phyloP scores from a whole-genome alignment of 352 stramenopile species.

The Phytophthora sojae region DNA sequence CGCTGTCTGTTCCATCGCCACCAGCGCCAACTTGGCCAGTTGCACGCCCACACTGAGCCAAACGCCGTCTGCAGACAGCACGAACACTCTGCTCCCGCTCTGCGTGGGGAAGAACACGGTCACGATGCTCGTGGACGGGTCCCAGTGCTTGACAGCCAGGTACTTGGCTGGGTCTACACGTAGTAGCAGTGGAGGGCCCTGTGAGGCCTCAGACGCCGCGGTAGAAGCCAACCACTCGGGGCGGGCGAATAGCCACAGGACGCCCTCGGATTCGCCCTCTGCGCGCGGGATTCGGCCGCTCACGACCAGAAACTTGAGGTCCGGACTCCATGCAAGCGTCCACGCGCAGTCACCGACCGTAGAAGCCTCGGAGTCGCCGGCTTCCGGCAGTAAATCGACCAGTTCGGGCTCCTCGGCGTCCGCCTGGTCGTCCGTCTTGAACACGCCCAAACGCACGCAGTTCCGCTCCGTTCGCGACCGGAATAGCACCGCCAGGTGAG shows the following conservation, averaged over 20 bases:
- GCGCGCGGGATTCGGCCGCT: slow-evolving; percentile 33
- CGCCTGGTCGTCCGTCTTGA: slow-evolving; percentile 21
- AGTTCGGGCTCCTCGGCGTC: slow-evolving; percentile 9
- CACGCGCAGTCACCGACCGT: slow-evolving; percentile 12
- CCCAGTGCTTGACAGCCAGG: slow-evolving; percentile 58
- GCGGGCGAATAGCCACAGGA: slow-evolving; percentile 59
- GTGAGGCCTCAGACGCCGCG: slow-evolving; percentile 7
- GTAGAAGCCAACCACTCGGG: slow-evolving; percentile 44
- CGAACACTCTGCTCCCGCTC: slow-evolving; percentile 47
- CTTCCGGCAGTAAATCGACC: slow-evolving; percentile 29
- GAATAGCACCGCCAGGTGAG: slow-evolving; percentile 48
- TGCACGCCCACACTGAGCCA: slow-evolving; percentile 63
- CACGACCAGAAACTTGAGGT: slow-evolving; percentile 61
- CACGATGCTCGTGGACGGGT: slow-evolving; percentile 39
- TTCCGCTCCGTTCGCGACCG: slow-evolving; percentile 31
- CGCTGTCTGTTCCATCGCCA: slow-evolving; percentile 34
- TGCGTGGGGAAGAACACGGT: slow-evolving; percentile 50
- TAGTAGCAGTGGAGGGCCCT: slow-evolving; percentile 35
- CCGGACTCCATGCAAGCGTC: slow-evolving; percentile 61
- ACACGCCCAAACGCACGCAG: slow-evolving; percentile 45
- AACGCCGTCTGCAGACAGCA: slow-evolving; percentile 49
- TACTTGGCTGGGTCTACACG: slow-evolving; percentile 40
- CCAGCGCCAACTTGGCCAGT: slow-evolving; percentile 50
- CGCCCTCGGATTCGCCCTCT: slow-evolving; percentile 25
- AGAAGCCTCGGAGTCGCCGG: background rate